These are phyloP conservation scores for Podospora didyma DNA, from an alignment of 495 filamentous ascomycete species.

Conservation along the genomic window DNA sequence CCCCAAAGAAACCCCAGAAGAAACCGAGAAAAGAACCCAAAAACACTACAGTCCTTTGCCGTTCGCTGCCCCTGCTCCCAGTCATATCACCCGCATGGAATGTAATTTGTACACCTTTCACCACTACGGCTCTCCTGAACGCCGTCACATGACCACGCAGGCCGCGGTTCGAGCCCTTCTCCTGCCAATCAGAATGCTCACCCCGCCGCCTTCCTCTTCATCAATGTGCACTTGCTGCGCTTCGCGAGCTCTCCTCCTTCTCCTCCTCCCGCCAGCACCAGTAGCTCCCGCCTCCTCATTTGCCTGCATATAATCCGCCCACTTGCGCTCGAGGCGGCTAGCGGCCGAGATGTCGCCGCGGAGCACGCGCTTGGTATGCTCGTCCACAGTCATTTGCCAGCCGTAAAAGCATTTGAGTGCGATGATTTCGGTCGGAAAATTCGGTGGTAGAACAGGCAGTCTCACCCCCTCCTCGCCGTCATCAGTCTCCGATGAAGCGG, in stretches of 20 bases:
- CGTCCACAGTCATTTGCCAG: slow-evolving; percentile 91
- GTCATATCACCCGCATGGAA: too few relatives aligned
- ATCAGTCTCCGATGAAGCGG: neutral
- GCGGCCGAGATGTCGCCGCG: slow-evolving; percentile 69
- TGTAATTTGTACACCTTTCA: too few relatives aligned
- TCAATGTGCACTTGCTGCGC: slow-evolving; percentile 70
- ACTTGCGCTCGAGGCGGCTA: slow-evolving; percentile 74
- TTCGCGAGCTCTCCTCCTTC: slow-evolving; percentile 71
- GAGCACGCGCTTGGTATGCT: slow-evolving; percentile 81
- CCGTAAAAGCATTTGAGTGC: slow-evolving; percentile 89
- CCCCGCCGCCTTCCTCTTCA: slow-evolving; percentile 62
- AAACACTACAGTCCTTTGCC: too few relatives aligned
- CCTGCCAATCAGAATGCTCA: slow-evolving; percentile 25
- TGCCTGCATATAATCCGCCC: slow-evolving; percentile 92
- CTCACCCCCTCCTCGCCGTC: slow-evolving; percentile 21
- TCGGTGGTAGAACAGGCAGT: neutral
- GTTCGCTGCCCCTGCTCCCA: too few relatives aligned
- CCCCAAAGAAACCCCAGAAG: too few relatives aligned
- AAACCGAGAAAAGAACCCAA: too few relatives aligned
- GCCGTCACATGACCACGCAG: slow-evolving; percentile 50
- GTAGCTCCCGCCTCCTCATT: slow-evolving; percentile 74
- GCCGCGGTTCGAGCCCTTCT: slow-evolving; percentile 54
- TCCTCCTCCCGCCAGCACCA: slow-evolving; percentile 56
- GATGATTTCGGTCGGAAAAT: slow-evolving; percentile 71
- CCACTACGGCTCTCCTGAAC: too few relatives aligned